Evolutionary conservation across 768 basidiomycete species (phyloP).

Genomic region (Polyporus arcularius): DNA sequence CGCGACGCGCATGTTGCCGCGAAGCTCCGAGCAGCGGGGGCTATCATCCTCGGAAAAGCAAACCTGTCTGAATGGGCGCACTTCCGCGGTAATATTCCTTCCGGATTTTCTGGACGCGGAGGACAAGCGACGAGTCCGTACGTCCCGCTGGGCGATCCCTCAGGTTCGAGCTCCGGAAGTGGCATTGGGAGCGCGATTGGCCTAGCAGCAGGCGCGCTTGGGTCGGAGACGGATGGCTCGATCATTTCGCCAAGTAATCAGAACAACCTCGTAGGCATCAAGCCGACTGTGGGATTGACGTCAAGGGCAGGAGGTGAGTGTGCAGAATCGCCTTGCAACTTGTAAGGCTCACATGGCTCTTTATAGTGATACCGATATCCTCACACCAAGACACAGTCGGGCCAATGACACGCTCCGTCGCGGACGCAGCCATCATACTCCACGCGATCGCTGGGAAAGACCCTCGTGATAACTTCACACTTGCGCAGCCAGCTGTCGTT

Average conservation of each 20-base stretch:
- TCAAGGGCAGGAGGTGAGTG: constrained; percentile 39
- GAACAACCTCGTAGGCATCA: constrained; percentile 43
- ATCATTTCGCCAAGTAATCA: constrained; percentile 41
- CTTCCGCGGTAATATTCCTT: constrained; percentile 38
- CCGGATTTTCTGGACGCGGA: constrained; percentile 48
- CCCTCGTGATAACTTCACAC: constrained; percentile 41
- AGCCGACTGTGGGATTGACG: constrained; percentile 37
- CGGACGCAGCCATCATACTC: constrained; percentile 37
- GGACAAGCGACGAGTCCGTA: constrained; percentile 47
- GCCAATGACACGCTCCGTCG: constrained; percentile 36
- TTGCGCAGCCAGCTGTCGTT: constrained; percentile 45
- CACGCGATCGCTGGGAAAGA: constrained; percentile 47
- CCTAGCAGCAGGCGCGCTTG: constrained; percentile 41
- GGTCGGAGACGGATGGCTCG: constrained; percentile 48
- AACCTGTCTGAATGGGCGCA: constrained; percentile 47
- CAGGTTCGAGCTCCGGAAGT: constrained; percentile 50
- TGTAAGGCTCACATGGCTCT: too few species aligned
- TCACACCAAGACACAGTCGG: constrained; percentile 40
- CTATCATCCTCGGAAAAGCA: constrained; percentile 45
- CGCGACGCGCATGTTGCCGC: constrained; percentile 34
- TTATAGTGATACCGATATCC: constrained; percentile 48
- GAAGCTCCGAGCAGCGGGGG: constrained; percentile 34
- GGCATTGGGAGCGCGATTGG: constrained; percentile 44
- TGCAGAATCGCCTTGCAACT: constrained; percentile 1
- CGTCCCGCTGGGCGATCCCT: constrained; percentile 41